Conservation (phyloP, 345 rosid species). For the Laguncularia racemosa region DNA sequence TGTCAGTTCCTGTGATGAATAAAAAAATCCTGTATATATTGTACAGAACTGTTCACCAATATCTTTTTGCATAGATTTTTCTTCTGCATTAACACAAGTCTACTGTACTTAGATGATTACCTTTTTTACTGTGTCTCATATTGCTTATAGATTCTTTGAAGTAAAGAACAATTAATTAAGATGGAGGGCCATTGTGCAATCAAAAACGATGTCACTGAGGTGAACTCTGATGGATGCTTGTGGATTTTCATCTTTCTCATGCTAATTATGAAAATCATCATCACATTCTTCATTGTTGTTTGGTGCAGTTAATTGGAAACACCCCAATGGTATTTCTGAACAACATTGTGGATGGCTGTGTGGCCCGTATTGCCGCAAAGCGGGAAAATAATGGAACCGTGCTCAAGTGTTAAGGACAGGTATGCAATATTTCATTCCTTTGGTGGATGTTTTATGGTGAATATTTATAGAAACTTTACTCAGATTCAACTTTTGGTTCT, state of each 20-base stretch:
- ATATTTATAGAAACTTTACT: not conserved
- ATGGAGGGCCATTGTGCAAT: slow-evolving; percentile 36
- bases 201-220: slow-evolving; percentile 55
- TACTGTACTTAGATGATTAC: too few species aligned
- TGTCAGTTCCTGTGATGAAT: too few species aligned
- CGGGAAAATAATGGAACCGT: slow-evolving; percentile 76
- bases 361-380: slow-evolving; percentile 72
- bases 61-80: too few species aligned
- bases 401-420: slow-evolving; percentile 86
- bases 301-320: slow-evolving; percentile 63
- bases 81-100: too few species aligned
- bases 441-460: not conserved
- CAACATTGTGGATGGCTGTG: slow-evolving; percentile 64
- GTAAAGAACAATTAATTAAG: too few species aligned
- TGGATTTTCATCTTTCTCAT: not conserved
- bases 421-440: slow-evolving; percentile 7
- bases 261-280: slow-evolving; percentile 19
- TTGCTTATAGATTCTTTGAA: too few species aligned
- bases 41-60: too few species aligned
- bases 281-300: slow-evolving; percentile 16
- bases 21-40: too few species aligned
- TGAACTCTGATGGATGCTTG: slow-evolving; percentile 5
- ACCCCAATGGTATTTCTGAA: too few species aligned
- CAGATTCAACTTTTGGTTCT: not conserved
- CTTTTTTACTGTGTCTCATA: too few species aligned